Conservation (phyloP, 306 rosid species). For the Hippophae rhamnoides region DNA sequence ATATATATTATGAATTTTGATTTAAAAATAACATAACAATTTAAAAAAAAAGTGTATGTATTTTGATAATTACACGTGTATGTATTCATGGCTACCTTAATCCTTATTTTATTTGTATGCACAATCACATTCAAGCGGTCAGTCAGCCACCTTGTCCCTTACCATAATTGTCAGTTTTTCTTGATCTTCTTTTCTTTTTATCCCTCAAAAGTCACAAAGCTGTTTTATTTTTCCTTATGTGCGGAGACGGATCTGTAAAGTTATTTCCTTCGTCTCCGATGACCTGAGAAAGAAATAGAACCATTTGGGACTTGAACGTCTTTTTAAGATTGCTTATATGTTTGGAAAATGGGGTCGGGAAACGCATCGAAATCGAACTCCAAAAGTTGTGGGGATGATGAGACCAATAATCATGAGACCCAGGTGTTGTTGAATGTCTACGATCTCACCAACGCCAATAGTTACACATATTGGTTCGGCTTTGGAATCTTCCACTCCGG, state of each 20-base stretch:
- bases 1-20: too few relatives aligned
- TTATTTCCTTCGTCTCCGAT: slow-evolving; percentile 8
- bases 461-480: slow-evolving; percentile 75
- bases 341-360: slow-evolving; percentile 49
- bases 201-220: slow-evolving; percentile 10
- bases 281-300: slow-evolving; percentile 16
- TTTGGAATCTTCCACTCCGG: slow-evolving; percentile 93
- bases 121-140: too few relatives aligned
- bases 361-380: slow-evolving; percentile 31
- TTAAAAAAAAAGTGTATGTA: too few relatives aligned
- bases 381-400: slow-evolving; percentile 22
- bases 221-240: background rate
- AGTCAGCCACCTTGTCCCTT: background rate
- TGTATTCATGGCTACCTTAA: too few relatives aligned
- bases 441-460: slow-evolving; percentile 86
- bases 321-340: slow-evolving; percentile 7
- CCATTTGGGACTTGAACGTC: slow-evolving; percentile 6
- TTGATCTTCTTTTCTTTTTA: background rate
- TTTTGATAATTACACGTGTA: too few relatives aligned
- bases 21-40: too few relatives aligned
- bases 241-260: slow-evolving; percentile 33
- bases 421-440: slow-evolving; percentile 69
- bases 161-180: background rate
- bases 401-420: slow-evolving; percentile 15
- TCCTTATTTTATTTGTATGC: too few relatives aligned